Conservation (phyloP, 352 stramenopile genomes). For the Phytophthora europaea region DNA sequence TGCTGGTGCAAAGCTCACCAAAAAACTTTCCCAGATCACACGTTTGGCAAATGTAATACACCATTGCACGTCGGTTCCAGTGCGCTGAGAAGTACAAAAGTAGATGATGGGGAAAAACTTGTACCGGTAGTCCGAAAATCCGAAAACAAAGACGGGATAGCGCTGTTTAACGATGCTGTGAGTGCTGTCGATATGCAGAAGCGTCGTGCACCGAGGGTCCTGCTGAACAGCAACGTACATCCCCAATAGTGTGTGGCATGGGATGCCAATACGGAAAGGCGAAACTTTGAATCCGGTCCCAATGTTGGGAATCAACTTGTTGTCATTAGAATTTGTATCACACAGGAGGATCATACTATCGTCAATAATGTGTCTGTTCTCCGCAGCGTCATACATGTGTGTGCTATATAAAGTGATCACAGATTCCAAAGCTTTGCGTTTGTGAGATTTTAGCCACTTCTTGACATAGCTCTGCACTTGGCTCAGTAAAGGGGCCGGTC, state of each 20-base stretch:
- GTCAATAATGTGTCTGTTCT: not conserved
- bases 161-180: not conserved
- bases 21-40: not conserved
- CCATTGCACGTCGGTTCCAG: not conserved
- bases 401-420: not conserved
- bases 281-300: not conserved
- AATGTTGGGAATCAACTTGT: not conserved
- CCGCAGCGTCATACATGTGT: not conserved
- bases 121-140: not conserved
- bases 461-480: not conserved
- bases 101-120: conserved; percentile 4
- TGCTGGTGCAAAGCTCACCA: not conserved
- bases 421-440: not conserved
- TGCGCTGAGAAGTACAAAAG: not conserved
- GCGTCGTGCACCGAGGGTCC: not conserved
- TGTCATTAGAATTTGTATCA: not conserved
- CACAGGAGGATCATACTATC: not conserved
- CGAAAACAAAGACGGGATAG: conserved; percentile 6
- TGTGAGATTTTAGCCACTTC: not conserved
- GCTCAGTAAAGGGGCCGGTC: not conserved
- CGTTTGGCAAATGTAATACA: not conserved
- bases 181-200: conserved; percentile 13
- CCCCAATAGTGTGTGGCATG: conserved; percentile 1
- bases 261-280: not conserved
- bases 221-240: conserved; percentile 4